phyloP scores from a whole-genome alignment of 305 asterid species.

The Fraxinus sp. region DNA sequence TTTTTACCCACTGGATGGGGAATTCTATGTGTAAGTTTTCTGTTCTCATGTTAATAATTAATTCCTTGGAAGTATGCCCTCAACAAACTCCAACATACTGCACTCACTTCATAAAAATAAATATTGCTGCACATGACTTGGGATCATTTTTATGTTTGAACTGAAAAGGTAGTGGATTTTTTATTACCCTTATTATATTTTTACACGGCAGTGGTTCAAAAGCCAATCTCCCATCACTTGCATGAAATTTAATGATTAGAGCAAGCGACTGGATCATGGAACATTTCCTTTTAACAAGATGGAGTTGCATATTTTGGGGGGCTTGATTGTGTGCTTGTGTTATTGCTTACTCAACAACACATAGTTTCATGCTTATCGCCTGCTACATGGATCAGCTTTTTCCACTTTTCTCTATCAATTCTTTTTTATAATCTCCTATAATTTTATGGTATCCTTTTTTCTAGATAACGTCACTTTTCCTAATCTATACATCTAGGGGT shows the following conservation, averaged over 20 bases:
- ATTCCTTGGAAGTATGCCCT: neutral
- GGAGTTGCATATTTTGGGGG: neutral
- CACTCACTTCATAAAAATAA: neutral
- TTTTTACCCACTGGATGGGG: constrained; percentile 99
- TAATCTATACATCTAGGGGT: neutral
- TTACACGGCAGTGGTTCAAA: neutral
- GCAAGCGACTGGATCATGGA: neutral
- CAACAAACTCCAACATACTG: neutral
- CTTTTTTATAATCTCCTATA: neutral
- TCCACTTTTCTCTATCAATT: neutral
- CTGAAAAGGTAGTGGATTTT: neutral
- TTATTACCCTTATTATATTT: neutral
- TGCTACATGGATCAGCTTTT: neutral
- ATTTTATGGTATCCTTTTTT: neutral
- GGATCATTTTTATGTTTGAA: neutral
- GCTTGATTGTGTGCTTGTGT: neutral
- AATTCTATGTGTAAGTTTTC: constrained; percentile 71
- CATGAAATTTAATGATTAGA: neutral
- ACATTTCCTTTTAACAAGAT: neutral
- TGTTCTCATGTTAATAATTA: neutral
- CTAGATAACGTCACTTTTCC: neutral
- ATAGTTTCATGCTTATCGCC: neutral
- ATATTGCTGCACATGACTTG: neutral
- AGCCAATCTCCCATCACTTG: neutral
- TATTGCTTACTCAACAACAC: neutral